A percentile compares a stretch with the other conserved stretches of the same genome.
phyloP scores from a whole-genome alignment of 345 rosid genomes.

The Melaleuca quinquenervia region DNA sequence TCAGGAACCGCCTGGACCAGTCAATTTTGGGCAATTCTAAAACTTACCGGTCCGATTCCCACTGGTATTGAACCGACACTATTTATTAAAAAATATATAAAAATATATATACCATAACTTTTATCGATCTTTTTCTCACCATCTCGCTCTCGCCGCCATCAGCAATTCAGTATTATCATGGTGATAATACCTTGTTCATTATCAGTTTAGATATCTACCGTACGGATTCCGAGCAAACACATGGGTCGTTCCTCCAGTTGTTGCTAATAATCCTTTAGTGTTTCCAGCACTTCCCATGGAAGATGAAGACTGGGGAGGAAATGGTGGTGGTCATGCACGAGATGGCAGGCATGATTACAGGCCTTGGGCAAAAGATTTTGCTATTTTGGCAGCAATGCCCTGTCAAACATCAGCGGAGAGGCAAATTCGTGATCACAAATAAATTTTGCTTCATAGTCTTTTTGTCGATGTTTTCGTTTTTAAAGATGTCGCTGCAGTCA shows the following conservation, averaged over 20 bases:
- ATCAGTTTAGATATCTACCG: slow-evolving; percentile 92
- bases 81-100: too few relatives aligned
- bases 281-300: slow-evolving; percentile 74
- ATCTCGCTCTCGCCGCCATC: too few relatives aligned
- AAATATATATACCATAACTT: too few relatives aligned
- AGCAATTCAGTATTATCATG: too few relatives aligned
- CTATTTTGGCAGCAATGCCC: slow-evolving; percentile 83
- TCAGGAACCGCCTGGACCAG: too few relatives aligned
- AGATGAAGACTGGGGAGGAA: slow-evolving; percentile 90
- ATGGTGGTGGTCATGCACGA: slow-evolving; percentile 81
- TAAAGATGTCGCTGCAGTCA: slow-evolving; percentile 57
- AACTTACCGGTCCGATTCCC: too few relatives aligned
- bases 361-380: slow-evolving; percentile 84
- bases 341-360: slow-evolving; percentile 50
- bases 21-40: too few relatives aligned
- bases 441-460: slow-evolving; percentile 76
- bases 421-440: slow-evolving; percentile 80
- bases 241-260: slow-evolving; percentile 92
- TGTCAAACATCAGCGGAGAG: slow-evolving; percentile 94
- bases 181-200: too few relatives aligned
- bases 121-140: too few relatives aligned
- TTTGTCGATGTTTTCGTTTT: slow-evolving; percentile 80
- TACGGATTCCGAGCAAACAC: slow-evolving; percentile 90
- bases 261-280: slow-evolving; percentile 53
- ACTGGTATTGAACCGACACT: too few relatives aligned